Evolutionary conservation across 2,329 filamentous ascomycete species (phyloP), one percentile per base, ranked within the genome.

Genomic region (Eutypa lata): DNA sequence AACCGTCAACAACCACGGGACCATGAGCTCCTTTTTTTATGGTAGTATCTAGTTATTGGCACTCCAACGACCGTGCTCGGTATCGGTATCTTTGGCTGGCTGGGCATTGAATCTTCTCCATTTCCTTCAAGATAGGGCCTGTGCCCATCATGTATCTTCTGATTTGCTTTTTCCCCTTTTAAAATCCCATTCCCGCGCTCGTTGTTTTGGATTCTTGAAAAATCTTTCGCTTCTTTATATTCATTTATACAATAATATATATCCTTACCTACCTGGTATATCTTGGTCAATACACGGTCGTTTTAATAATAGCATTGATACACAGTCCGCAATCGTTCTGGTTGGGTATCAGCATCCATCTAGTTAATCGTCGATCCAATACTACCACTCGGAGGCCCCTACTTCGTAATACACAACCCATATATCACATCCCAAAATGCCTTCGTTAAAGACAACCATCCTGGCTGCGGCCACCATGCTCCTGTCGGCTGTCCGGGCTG

Each of bases 401-500:
- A n/a, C n/a, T n/a, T n/a, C n/a, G n/a, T n/a, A n/a, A 45, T 45
- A 53, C 44, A 49, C 50, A 50, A 51, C 49, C 22, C n/a, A 14
- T 28, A 50, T 42, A 40, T 35, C 19, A 40, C 47, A 49, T 48
- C 61, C 42, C 11, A 73, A 53, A 37, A 87, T 87, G 83, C 75
- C 74, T 62, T 82, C 79, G 28, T 67, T 83, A 68, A 79, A 75
- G 68, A 71, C 75, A 57, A 71, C 77, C 55, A 60, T 82, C 58
- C 62, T 86, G 71, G 79, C 83, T 58, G 68, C 79, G 61, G 82
- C 81, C 63, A 66, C 78, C 40, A 73, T 79, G 56, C 70, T 86
- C 56, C 68, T 79, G 59, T 71, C 77, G 28, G 68, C 76, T 54
- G 79, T 82, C 58, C 78, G 80, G 58, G 78, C 77, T 57, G 76